These are phyloP conservation scores for Gynochthodes officinalis DNA, from an alignment of 257 asterid species.

Conservation along the genomic window DNA sequence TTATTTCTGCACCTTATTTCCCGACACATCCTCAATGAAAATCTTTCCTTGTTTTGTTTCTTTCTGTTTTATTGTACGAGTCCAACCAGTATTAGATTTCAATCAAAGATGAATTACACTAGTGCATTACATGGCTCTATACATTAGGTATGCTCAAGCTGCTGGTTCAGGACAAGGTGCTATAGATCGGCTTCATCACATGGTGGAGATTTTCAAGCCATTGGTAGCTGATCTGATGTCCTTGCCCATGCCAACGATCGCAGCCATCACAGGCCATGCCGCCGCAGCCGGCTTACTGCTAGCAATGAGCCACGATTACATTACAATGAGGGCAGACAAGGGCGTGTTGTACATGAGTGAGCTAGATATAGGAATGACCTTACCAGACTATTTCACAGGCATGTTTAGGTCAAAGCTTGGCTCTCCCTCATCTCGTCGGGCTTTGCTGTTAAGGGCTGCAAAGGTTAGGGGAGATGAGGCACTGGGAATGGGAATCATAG, in stretches of 20 bases:
- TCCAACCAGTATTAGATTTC: background rate
- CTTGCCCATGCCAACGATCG: slow-evolving; percentile 78
- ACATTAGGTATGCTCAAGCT: slow-evolving; percentile 63
- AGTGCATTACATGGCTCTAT: background rate
- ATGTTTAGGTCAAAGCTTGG: slow-evolving; percentile 49
- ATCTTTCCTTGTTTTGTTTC: background rate
- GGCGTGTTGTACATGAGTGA: slow-evolving; percentile 82
- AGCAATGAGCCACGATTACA: slow-evolving; percentile 74
- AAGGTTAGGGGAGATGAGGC: slow-evolving; percentile 63
- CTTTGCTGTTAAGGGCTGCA: slow-evolving; percentile 45
- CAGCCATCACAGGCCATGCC: slow-evolving; percentile 83
- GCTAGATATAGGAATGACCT: slow-evolving; percentile 72
- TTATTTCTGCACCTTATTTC: too few relatives aligned
- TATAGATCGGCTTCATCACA: slow-evolving; percentile 35
- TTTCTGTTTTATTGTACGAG: background rate
- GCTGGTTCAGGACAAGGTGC: slow-evolving; percentile 54
- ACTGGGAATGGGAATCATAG: slow-evolving; percentile 56
- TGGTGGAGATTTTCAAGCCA: slow-evolving; percentile 61
- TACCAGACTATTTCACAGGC: slow-evolving; percentile 73
- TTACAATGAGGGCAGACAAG: slow-evolving; percentile 54
- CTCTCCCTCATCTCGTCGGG: slow-evolving; percentile 40
- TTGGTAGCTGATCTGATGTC: slow-evolving; percentile 59
- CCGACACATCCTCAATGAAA: too few relatives aligned
- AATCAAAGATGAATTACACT: background rate
- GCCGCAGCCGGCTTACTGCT: slow-evolving; percentile 75